Base-by-base conservation (phyloP, 2,329 filamentous ascomycete species). In the Fusarium begoniae region DNA sequence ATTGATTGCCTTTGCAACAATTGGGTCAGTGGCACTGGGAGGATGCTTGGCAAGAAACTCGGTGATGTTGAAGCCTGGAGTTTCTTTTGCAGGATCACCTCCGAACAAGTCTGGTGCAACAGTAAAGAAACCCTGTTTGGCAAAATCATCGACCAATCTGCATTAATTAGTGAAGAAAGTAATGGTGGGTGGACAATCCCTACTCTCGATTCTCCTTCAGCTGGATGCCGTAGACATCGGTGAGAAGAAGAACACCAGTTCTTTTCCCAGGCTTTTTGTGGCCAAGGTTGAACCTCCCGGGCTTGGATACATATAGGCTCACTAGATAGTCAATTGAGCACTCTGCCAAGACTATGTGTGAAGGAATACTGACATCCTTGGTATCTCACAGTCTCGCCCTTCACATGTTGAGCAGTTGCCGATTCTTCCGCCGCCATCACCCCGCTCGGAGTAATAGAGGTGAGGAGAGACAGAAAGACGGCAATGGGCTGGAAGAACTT, bases 141-240 rank as follows among this genome's bases (percentile, higher is more conserved):
- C 65, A 37, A 75, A 75, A 1, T 61, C 43, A 18, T 75, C 72
- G 18, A 59, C 65, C 10, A 75, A 45, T 22, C 72, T 74, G 9
- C 5, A 20, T 66, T 37, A 40, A 6, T 69, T 24, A 63, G 12
- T 8, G 3, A 14, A 7, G 7, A 20, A n/a, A 7, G 6, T 4
- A 10, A 6, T 5, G 2, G 2, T 20, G 22, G 9, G 5, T 12
- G 6, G 2, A 4, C 13, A 17, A 14, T 28, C 41, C 26, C 26
- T 43, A 51, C 72, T 59, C 45, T 57, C 48, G 35, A 8, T 74
- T 74, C n/a, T 61, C 60, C 15, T 50, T 43, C 3, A 75, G 15
- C 8, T 58, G 37, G 8, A 74, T 50, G 3, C 72, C 72, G 5
- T 51, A 75, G 15, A 75, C 37, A 38, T 75, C 72, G 5, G 72